Percentiles rank a stretch among this genome's conserved stretches.
Conservation (phyloP, 179 eudicot genomes). For the Spergularia azorica region DNA sequence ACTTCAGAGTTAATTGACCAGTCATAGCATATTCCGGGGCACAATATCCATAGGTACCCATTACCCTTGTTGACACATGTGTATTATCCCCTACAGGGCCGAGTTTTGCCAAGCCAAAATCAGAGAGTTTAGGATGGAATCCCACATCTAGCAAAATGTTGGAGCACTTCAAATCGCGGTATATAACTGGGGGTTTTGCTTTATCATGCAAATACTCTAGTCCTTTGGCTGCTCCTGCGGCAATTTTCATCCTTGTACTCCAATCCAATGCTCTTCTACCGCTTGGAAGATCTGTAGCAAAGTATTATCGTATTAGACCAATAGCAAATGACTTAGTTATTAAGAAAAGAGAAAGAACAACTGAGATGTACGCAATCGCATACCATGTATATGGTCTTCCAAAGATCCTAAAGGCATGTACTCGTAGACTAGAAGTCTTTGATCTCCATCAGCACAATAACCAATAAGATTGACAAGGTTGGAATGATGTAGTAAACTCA, state of each 20-base stretch:
- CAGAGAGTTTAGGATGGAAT: slow-evolving; percentile 71
- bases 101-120: slow-evolving; percentile 81
- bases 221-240: slow-evolving; percentile 75
- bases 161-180: slow-evolving; percentile 80
- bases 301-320: not conserved
- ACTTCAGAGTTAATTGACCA: slow-evolving; percentile 71
- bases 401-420: slow-evolving; percentile 74
- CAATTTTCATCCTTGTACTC: slow-evolving; percentile 54
- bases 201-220: slow-evolving; percentile 72
- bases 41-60: slow-evolving; percentile 88
- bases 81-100: slow-evolving; percentile 81
- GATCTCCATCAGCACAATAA: slow-evolving; percentile 25
- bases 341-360: not conserved
- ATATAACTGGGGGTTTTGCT: slow-evolving; percentile 78
- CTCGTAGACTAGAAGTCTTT: slow-evolving; percentile 54
- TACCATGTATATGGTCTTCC: slow-evolving; percentile 74
- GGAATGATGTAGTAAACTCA: slow-evolving; percentile 66
- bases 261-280: slow-evolving; percentile 61
- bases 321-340: not conserved
- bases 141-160: slow-evolving; percentile 67
- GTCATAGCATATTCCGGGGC: slow-evolving; percentile 55
- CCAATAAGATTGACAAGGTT: slow-evolving; percentile 62
- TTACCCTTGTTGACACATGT: slow-evolving; percentile 80
- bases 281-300: slow-evolving; percentile 45
- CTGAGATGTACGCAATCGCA: not conserved